Conservation (phyloP, 108 stramenopile species). For the Pseudonitzschia pungens region DNA sequence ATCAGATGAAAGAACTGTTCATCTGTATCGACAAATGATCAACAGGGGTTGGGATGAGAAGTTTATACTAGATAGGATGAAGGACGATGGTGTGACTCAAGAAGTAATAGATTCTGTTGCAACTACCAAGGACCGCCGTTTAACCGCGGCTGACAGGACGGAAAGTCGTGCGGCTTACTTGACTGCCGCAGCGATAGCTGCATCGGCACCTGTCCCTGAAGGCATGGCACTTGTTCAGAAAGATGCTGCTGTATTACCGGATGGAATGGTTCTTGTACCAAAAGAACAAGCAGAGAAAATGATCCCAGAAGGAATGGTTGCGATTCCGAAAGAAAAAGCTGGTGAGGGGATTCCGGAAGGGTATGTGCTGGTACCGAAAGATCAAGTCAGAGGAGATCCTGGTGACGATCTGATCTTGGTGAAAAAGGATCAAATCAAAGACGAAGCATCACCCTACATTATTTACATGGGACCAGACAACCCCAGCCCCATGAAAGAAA, state of each 20-base stretch:
- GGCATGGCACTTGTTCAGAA: conserved; percentile 40
- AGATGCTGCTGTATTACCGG: conserved; percentile 30
- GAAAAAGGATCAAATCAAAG: conserved; percentile 34
- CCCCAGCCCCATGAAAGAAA: neutral
- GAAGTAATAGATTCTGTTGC: conserved; percentile 29
- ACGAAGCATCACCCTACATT: conserved; percentile 9
- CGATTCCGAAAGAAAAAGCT: conserved; percentile 30
- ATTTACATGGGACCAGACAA: conserved; percentile 26
- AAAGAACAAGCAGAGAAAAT: conserved; percentile 38
- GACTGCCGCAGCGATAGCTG: conserved; percentile 4
- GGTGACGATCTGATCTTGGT: conserved; percentile 37
- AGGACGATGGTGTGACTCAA: neutral
- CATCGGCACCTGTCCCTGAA: conserved; percentile 25
- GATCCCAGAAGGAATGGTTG: conserved; percentile 36
- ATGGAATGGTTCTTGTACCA: conserved; percentile 43
- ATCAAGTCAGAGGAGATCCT: conserved; percentile 36
- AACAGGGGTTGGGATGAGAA: no score
- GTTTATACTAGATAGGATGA: no score
- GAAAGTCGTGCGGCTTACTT: neutral
- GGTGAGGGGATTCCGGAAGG: conserved; percentile 30
- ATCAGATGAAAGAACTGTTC: no score
- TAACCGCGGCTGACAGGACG: neutral
- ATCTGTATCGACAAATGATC: no score
- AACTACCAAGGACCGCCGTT: conserved; percentile 17
- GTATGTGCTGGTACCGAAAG: conserved; percentile 41